Percentiles rank a stretch among this genome's conserved stretches.
Evolutionary conservation across 768 basidiomycete genomes (phyloP).

Genomic region (Lyophyllum semitale): DNA sequence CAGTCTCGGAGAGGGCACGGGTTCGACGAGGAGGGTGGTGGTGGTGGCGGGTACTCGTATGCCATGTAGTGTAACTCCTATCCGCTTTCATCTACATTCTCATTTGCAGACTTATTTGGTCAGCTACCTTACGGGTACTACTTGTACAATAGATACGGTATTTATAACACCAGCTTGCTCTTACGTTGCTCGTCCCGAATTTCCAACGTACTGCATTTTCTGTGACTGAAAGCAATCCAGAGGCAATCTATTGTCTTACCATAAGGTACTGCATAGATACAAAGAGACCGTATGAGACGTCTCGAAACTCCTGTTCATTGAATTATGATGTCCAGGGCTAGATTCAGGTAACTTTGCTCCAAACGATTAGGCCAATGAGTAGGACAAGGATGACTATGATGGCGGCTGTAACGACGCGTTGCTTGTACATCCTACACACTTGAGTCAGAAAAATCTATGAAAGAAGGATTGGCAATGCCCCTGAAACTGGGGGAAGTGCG

Average conservation of each 20-base stretch:
- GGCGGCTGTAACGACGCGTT: constrained; percentile 82
- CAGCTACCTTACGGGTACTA: constrained; percentile 1
- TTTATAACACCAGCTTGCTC: no score
- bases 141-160: constrained; percentile 22
- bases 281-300: no score
- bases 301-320: no score
- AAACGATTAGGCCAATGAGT: constrained; percentile 79
- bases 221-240: not conserved
- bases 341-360: constrained; percentile 54
- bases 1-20: constrained; percentile 25
- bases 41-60: constrained; percentile 26
- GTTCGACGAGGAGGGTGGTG: constrained; percentile 31
- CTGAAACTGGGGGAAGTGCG: constrained; percentile 26
- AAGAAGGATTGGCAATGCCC: constrained; percentile 17
- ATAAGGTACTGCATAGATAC: not conserved
- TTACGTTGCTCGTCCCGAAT: no score
- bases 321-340: not conserved
- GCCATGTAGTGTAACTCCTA: constrained; percentile 28
- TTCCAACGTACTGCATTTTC: constrained; percentile 12
- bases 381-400: constrained; percentile 86
- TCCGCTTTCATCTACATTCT: constrained; percentile 10
- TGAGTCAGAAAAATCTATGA: constrained; percentile 36
- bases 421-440: constrained; percentile 94
- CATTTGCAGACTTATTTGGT: constrained; percentile 4
- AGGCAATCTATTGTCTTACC: not conserved